Percentiles rank a stretch among this genome's conserved stretches.
Conservation (phyloP, 352 stramenopile genomes). For the Globisporangium cylindrosporum region DNA sequence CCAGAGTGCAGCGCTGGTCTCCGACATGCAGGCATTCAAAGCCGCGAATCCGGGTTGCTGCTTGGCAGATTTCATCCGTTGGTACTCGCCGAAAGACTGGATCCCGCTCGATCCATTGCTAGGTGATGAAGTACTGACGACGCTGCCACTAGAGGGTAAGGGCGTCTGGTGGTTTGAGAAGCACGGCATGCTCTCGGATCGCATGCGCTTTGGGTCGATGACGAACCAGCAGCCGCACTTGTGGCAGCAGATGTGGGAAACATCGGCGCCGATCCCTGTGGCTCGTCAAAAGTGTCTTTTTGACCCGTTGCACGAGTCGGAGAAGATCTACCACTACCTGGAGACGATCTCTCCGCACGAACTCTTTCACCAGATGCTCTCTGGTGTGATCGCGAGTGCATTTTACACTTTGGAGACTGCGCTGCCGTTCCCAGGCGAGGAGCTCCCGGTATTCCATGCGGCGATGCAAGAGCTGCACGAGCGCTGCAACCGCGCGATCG, state of each 20-base stretch:
- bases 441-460: constrained; percentile 33
- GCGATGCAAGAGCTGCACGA: constrained; percentile 35
- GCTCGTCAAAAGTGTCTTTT: constrained; percentile 72
- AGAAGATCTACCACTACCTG: constrained; percentile 82
- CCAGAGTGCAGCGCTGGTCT: constrained; percentile 66
- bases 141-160: constrained; percentile 40
- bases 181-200: constrained; percentile 65
- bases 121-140: constrained; percentile 16
- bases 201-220: constrained; percentile 52
- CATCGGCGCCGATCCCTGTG: constrained; percentile 38
- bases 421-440: constrained; percentile 30
- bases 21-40: constrained; percentile 87
- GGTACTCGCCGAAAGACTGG: constrained; percentile 85
- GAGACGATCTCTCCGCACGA: constrained; percentile 76
- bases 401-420: constrained; percentile 55
- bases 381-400: constrained; percentile 52
- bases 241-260: constrained; percentile 80
- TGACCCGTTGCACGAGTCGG: constrained; percentile 65
- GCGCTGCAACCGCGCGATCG: constrained; percentile 45
- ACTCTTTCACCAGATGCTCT: constrained; percentile 80
- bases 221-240: constrained; percentile 45
- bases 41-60: constrained; percentile 65
- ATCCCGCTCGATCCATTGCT: constrained; percentile 37
- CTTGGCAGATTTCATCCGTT: constrained; percentile 79
- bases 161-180: constrained; percentile 68